A percentile compares a stretch with the other conserved stretches of the same genome.
Evolutionary conservation across 2,329 filamentous ascomycete species (phyloP).

Genomic region (Akanthomyces muscarius): DNA sequence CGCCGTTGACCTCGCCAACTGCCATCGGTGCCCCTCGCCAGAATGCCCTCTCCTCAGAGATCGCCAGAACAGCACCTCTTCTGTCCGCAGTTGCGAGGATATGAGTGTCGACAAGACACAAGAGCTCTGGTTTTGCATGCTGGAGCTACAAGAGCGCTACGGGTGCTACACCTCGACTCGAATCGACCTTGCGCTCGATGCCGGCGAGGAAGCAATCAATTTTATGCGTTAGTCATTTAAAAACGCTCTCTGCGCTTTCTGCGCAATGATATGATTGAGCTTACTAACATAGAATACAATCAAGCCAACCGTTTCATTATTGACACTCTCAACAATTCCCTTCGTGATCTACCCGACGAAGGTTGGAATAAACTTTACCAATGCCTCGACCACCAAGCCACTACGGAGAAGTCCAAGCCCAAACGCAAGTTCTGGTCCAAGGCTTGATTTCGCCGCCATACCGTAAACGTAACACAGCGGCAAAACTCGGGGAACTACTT

Average conservation of each 20-base stretch:
- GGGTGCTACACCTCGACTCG: slow-evolving; percentile 48
- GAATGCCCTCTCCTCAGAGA: slow-evolving; percentile 12
- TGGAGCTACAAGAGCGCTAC: slow-evolving; percentile 43
- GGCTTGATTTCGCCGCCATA: not conserved
- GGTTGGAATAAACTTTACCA: slow-evolving; percentile 34
- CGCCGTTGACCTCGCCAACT: not conserved
- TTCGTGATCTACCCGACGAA: slow-evolving; percentile 34
- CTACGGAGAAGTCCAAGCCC: slow-evolving; percentile 20
- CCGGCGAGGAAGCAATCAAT: slow-evolving; percentile 35
- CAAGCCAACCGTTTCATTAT: slow-evolving; percentile 39
- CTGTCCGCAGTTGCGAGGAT: slow-evolving; percentile 30
- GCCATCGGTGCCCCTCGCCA: slow-evolving; percentile 12
- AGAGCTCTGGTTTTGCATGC: slow-evolving; percentile 46
- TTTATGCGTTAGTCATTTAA: slow-evolving; percentile 38
- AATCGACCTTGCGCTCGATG: slow-evolving; percentile 43
- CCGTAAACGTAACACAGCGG: not conserved
- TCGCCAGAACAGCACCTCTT: slow-evolving; percentile 19
- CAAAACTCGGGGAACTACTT: not conserved
- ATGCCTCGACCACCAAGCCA: slow-evolving; percentile 23
- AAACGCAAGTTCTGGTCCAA: slow-evolving; percentile 29
- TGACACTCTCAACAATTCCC: slow-evolving; percentile 37
- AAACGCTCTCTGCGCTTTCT: not conserved
- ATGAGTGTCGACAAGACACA: slow-evolving; percentile 37
- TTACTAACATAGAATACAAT: slow-evolving; percentile 7
- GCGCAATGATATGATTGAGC: too few species aligned